Percentiles rank a stretch among this genome's conserved stretches.
These are phyloP conservation scores for Crotalaria pallida DNA, from an alignment of 306 rosid genomes.

Conservation along the genomic window DNA sequence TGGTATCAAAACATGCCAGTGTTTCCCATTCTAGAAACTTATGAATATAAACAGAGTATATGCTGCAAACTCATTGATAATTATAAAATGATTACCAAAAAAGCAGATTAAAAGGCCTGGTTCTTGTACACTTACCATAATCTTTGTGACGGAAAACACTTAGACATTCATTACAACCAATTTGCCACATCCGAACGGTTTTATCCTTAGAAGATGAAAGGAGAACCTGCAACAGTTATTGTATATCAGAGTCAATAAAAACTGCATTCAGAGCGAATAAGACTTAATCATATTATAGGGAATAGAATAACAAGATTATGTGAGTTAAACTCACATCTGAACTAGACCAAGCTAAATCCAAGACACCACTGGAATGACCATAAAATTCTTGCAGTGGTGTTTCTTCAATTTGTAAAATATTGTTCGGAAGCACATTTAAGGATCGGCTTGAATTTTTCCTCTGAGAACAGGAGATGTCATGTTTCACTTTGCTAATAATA, in stretches of 20 bases:
- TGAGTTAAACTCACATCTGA: slow-evolving; percentile 63
- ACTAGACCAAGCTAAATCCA: slow-evolving; percentile 92
- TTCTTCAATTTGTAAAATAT: slow-evolving; percentile 65
- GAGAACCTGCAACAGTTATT: slow-evolving; percentile 54
- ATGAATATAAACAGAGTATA: slow-evolving; percentile 6
- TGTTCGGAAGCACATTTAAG: slow-evolving; percentile 52
- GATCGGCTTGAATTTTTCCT: slow-evolving; percentile 39
- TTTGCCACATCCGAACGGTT: slow-evolving; percentile 81
- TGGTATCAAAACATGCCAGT: not conserved
- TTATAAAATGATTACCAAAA: not conserved
- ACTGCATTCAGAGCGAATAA: not conserved
- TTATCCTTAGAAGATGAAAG: slow-evolving; percentile 91
- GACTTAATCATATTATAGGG: not conserved
- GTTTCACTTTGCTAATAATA: slow-evolving; percentile 25
- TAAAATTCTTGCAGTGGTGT: slow-evolving; percentile 56
- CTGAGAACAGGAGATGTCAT: slow-evolving; percentile 32
- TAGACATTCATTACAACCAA: slow-evolving; percentile 50
- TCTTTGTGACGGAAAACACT: slow-evolving; percentile 64
- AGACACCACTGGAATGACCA: slow-evolving; percentile 74
- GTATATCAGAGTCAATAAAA: slow-evolving; percentile 11
- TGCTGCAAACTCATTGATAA: not conserved
- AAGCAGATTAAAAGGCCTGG: not conserved
- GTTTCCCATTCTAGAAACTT: not conserved
- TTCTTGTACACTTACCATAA: slow-evolving; percentile 45
- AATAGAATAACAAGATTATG: not conserved